Percentiles rank a stretch among this genome's conserved stretches.
phyloP scores from a whole-genome alignment of 179 eudicot genomes.

The Carnegiea gigantea region DNA sequence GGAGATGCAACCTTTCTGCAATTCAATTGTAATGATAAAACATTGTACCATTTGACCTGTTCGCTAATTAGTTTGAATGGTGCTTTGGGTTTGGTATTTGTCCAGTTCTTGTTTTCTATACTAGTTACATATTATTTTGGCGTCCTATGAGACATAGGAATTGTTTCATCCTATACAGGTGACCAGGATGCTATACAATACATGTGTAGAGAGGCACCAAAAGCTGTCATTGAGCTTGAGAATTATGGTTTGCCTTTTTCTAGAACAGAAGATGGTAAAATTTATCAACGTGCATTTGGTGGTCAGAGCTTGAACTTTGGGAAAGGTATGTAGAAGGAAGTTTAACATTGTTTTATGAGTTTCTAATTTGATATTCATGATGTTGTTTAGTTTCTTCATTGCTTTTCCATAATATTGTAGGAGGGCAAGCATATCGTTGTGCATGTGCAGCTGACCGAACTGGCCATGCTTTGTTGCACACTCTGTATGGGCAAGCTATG shows the following conservation, averaged over 20 bases:
- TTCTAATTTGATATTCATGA: not conserved
- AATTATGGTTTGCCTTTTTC: slow-evolving; percentile 98
- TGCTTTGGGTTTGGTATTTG: not conserved
- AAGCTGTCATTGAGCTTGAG: slow-evolving; percentile 99
- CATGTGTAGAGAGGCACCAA: slow-evolving; percentile 99
- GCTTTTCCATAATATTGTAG: slow-evolving; percentile 37
- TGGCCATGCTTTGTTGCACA: slow-evolving; percentile 95
- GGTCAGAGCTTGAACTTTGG: slow-evolving; percentile 99
- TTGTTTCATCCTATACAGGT: slow-evolving; percentile 44
- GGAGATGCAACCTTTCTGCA: not conserved
- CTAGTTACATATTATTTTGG: not conserved
- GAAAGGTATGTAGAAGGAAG: slow-evolving; percentile 51
- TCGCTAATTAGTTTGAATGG: not conserved
- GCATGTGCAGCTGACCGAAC: slow-evolving; percentile 99
- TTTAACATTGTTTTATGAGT: not conserved
- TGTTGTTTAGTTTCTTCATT: slow-evolving; percentile 8
- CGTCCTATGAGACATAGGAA: not conserved
- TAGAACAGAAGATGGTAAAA: slow-evolving; percentile 97
- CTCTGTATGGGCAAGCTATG: slow-evolving; percentile 93
- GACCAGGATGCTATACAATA: slow-evolving; percentile 99
- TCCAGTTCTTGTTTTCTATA: not conserved
- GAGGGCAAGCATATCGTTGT: slow-evolving; percentile 99
- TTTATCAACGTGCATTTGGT: slow-evolving; percentile 99
- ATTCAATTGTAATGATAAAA: not conserved
- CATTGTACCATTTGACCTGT: not conserved